A percentile compares a stretch with the other conserved stretches of the same genome.
Conservation (phyloP, 2,329 filamentous ascomycete genomes). For the Moelleriella libera region DNA sequence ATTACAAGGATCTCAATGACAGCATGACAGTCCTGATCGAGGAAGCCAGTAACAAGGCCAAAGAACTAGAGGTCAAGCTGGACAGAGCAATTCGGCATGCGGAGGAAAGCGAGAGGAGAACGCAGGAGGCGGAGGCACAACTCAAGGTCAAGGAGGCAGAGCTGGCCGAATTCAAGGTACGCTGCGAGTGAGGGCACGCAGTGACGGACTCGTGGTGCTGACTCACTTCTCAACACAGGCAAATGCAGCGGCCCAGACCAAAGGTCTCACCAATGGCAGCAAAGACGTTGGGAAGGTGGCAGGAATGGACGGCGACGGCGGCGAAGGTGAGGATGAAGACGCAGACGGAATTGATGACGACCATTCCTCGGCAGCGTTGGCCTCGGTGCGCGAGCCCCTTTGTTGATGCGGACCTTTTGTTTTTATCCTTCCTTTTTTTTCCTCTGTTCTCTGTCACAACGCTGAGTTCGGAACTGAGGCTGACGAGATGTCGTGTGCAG, state of each 20-base stretch:
- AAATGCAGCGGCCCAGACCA: slow-evolving; percentile 27
- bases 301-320: slow-evolving; percentile 21
- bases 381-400: slow-evolving; percentile 48
- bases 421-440: no score
- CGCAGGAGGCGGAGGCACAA: slow-evolving; percentile 36
- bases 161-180: slow-evolving; percentile 45
- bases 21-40: slow-evolving; percentile 46
- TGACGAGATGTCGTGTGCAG: slow-evolving; percentile 11
- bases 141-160: slow-evolving; percentile 51
- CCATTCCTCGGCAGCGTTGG: slow-evolving; percentile 50
- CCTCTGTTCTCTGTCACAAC: slow-evolving; percentile 7
- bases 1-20: slow-evolving; percentile 50
- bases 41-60: slow-evolving; percentile 40
- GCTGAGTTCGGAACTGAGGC: background rate
- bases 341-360: slow-evolving; percentile 39
- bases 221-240: slow-evolving; percentile 18
- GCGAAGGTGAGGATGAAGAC: slow-evolving; percentile 46
- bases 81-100: slow-evolving; percentile 29
- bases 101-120: slow-evolving; percentile 31
- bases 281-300: slow-evolving; percentile 29
- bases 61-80: slow-evolving; percentile 34
- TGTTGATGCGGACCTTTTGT: slow-evolving; percentile 17
- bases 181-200: background rate
- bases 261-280: slow-evolving; percentile 39
- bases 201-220: background rate